These are phyloP conservation scores for Trichosporon sp. DNA, from an alignment of 1,284 basidiomycete species.

Conservation along the genomic window DNA sequence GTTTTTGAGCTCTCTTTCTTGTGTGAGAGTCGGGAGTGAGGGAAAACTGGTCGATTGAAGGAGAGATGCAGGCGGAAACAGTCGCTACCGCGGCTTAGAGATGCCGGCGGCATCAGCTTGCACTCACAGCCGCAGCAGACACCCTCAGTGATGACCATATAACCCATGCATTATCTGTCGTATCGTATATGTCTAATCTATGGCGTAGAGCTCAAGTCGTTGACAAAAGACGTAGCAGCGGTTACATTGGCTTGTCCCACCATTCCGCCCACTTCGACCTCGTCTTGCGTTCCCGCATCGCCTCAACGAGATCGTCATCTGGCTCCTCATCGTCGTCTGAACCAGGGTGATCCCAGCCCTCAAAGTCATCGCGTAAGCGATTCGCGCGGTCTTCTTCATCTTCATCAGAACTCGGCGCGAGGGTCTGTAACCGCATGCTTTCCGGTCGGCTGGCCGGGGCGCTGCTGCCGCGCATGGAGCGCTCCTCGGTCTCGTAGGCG, in stretches of 20 bases:
- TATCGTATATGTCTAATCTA: neutral
- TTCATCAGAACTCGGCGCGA: conserved; percentile 2
- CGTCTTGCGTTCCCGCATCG: neutral
- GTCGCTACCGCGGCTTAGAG: too few species aligned
- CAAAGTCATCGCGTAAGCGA: conserved; percentile 37
- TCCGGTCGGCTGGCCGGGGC: neutral
- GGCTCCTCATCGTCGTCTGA: conserved; percentile 13
- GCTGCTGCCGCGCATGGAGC: neutral
- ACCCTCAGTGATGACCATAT: neutral
- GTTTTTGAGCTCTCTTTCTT: neutral
- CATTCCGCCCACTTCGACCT: conserved; percentile 9
- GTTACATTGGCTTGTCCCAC: conserved; percentile 15
- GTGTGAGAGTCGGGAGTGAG: too few species aligned
- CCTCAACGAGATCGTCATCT: conserved; percentile 14
- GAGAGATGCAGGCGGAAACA: too few species aligned
- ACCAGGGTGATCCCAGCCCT: conserved; percentile 33
- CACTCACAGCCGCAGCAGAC: too few species aligned
- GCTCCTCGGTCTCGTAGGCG: neutral
- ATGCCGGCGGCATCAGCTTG: too few species aligned
- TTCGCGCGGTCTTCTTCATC: conserved; percentile 29
- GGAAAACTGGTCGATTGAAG: too few species aligned
- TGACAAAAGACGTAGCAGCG: neutral
- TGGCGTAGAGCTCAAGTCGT: neutral
- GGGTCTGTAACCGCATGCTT: neutral
- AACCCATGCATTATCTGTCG: neutral